A percentile compares a stretch with the other conserved stretches of the same genome.
Conservation (phyloP, 2,329 filamentous ascomycete species). For the Zelopaecilomyces penicillatus region DNA sequence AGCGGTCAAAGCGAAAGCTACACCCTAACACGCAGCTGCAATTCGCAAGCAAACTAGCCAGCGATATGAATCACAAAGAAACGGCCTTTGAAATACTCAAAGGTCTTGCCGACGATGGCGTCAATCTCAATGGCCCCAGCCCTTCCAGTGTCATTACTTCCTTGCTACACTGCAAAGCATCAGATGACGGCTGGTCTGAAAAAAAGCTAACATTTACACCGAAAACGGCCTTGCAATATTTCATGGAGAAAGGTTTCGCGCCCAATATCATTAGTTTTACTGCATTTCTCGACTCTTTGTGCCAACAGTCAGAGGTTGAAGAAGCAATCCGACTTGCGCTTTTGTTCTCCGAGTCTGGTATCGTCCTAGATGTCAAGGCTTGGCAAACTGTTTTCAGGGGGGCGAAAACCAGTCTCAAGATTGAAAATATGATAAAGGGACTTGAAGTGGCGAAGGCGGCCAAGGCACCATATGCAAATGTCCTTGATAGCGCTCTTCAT, state of each 20-base stretch:
- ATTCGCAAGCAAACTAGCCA: constrained; percentile 38
- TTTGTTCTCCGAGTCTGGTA: constrained; percentile 30
- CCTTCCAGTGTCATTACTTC: constrained; percentile 50
- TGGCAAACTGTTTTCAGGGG: constrained; percentile 64
- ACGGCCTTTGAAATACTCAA: constrained; percentile 34
- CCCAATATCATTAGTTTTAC: constrained; percentile 58
- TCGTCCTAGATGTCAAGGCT: constrained; percentile 57
- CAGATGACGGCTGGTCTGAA: constrained; percentile 12
- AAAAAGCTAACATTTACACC: constrained; percentile 18
- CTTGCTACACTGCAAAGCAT: constrained; percentile 37
- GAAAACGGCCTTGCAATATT: constrained; percentile 23
- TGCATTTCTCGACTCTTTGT: constrained; percentile 62
- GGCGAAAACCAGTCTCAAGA: constrained; percentile 51
- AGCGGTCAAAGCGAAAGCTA: constrained; percentile 20
- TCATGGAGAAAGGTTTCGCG: constrained; percentile 52
- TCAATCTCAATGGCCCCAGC: constrained; percentile 37
- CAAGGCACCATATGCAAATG: constrained; percentile 27
- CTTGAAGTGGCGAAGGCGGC: constrained; percentile 40
- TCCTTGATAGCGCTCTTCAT: constrained; percentile 37
- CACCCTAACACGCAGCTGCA: constrained; percentile 38
- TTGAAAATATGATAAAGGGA: constrained; percentile 37
- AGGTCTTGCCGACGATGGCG: constrained; percentile 25
- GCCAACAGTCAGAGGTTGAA: constrained; percentile 37
- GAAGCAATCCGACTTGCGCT: constrained; percentile 27
- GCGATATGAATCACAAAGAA: constrained; percentile 29